Evolutionary conservation across 164 flowering plant species (phyloP).

Genomic region (Chimonanthus praecox): DNA sequence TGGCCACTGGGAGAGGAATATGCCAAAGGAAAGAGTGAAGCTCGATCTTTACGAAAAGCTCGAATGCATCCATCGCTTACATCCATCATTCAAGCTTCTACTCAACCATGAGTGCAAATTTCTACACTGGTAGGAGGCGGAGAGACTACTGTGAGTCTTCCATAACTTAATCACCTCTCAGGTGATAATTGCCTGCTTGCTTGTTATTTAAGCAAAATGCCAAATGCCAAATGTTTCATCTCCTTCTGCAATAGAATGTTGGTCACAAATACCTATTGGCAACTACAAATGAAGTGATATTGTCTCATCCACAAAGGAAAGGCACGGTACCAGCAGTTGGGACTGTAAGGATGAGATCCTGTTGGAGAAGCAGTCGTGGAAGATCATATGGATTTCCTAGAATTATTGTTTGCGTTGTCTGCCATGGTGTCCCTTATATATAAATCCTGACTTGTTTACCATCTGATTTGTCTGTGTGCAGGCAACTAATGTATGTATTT

Average conservation of each 20-base stretch:
- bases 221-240: not conserved
- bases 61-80: conserved; percentile 92
- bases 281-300: not conserved
- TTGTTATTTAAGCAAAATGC: not conserved
- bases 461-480: not conserved
- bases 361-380: not conserved
- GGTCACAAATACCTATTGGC: not conserved
- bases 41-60: conserved; percentile 75
- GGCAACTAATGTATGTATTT: not conserved
- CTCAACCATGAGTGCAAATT: conserved; percentile 23
- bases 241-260: not conserved
- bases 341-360: not conserved
- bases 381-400: not conserved
- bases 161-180: not conserved
- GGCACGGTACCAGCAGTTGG: not conserved
- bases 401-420: not conserved
- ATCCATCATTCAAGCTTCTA: conserved; percentile 72
- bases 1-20: conserved; percentile 96
- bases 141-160: not conserved
- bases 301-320: not conserved
- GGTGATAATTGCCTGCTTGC: not conserved
- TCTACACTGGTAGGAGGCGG: not conserved
- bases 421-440: not conserved
- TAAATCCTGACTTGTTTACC: not conserved
- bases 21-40: conserved; percentile 72